Evolutionary conservation across 23 red algal genomes (phyloP).

Genomic region (Pyropia haitanensis): DNA sequence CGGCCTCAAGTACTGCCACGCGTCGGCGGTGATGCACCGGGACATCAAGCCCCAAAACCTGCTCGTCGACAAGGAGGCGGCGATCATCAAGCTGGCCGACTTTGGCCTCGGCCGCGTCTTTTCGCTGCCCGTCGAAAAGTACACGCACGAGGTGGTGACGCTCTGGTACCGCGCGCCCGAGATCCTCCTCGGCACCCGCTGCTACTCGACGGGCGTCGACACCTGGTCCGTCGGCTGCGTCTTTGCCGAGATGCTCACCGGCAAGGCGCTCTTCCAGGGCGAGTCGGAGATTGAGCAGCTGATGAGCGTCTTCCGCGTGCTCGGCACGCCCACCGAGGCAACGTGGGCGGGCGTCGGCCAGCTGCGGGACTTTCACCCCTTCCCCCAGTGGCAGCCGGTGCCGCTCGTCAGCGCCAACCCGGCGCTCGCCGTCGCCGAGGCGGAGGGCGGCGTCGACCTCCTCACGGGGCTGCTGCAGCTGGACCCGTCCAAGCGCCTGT

Average conservation of each 20-base stretch:
- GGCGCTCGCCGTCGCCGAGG: constrained; percentile 41
- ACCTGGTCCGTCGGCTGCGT: constrained; percentile 95
- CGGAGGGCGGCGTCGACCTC: constrained; percentile 49
- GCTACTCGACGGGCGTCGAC: constrained; percentile 94
- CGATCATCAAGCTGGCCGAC: constrained; percentile 91
- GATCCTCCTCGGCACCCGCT: constrained; percentile 81
- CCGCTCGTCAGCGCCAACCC: constrained; percentile 16
- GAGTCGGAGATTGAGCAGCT: constrained; percentile 95
- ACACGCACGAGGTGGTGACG: constrained; percentile 99
- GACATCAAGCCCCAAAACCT: constrained; percentile 99
- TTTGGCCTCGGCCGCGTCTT: constrained; percentile 91
- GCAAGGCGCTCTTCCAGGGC: constrained; percentile 74
- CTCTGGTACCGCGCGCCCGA: constrained; percentile 98
- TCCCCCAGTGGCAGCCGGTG: constrained; percentile 83
- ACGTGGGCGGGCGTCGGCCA: constrained; percentile 64
- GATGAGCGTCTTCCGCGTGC: constrained; percentile 78
- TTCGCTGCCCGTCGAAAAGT: constrained; percentile 81
- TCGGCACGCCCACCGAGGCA: constrained; percentile 67
- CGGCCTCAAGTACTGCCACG: constrained; percentile 78
- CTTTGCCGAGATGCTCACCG: constrained; percentile 88
- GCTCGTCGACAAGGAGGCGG: constrained; percentile 58
- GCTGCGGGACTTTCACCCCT: constrained; percentile 83
- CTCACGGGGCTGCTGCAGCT: constrained; percentile 65
- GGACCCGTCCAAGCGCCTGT: constrained; percentile 57
- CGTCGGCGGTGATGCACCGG: constrained; percentile 76